Evolutionary conservation across 805 yeast genomes (phyloP).

Genomic region (Teunomyces tritomae): DNA sequence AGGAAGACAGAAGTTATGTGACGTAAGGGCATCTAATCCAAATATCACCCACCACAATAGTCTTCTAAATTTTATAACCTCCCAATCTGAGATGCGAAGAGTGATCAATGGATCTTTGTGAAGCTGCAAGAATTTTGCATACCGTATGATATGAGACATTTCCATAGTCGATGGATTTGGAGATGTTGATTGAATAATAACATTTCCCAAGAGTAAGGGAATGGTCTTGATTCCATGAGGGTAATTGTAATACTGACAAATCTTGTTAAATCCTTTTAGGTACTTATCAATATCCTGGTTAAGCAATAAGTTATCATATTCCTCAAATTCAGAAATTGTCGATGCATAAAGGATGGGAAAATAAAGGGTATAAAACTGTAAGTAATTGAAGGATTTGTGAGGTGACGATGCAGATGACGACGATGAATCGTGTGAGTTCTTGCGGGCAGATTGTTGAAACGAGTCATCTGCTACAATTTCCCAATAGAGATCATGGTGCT

Average conservation of each 20-base stretch:
- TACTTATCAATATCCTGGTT: conserved; percentile 50
- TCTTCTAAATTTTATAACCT: conserved; percentile 51
- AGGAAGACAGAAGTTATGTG: conserved; percentile 53
- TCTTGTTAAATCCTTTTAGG: conserved; percentile 48
- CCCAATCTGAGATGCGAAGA: conserved; percentile 47
- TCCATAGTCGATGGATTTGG: conserved; percentile 58
- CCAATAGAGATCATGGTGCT: conserved; percentile 52
- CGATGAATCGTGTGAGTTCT: not conserved
- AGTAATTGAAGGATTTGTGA: conserved; percentile 24
- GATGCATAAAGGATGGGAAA: conserved; percentile 59
- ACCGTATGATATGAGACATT: conserved; percentile 53
- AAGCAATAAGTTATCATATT: conserved; percentile 45
- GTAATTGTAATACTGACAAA: conserved; percentile 48
- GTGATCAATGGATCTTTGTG: conserved; percentile 60
- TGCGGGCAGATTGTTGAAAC: not conserved
- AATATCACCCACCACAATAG: conserved; percentile 69
- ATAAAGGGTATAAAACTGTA: conserved; percentile 47
- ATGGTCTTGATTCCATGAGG: conserved; percentile 46
- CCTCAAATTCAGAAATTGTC: conserved; percentile 58
- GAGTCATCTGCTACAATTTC: conserved; percentile 13
- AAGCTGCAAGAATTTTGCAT: conserved; percentile 53
- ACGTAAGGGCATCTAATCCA: conserved; percentile 54
- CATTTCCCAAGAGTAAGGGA: conserved; percentile 46
- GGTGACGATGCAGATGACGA: conserved; percentile 6
- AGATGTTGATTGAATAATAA: conserved; percentile 49